phyloP scores from a whole-genome alignment of 768 basidiomycete genomes.

The Pisolithus sp. region DNA sequence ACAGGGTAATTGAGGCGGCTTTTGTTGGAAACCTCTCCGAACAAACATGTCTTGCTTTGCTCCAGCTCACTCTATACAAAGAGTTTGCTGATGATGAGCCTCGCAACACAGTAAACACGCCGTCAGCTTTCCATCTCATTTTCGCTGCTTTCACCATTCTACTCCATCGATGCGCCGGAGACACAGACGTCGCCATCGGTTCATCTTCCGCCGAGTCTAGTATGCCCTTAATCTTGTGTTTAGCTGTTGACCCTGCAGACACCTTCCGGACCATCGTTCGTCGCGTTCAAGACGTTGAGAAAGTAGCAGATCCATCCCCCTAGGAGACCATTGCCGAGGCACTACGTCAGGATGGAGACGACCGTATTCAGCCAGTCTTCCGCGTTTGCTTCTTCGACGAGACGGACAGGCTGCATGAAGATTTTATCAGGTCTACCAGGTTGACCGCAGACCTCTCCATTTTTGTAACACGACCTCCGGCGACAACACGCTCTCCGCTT shows the following conservation, averaged over 20 bases:
- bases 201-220: constrained; percentile 72
- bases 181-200: constrained; percentile 88
- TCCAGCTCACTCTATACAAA: constrained; percentile 73
- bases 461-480: constrained; percentile 71
- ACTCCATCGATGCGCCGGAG: constrained; percentile 91
- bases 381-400: constrained; percentile 96
- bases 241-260: constrained; percentile 78
- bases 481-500: constrained; percentile 62
- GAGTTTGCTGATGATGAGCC: constrained; percentile 47
- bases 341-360: constrained; percentile 60
- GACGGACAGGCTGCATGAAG: constrained; percentile 65
- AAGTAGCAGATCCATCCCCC: constrained; percentile 75
- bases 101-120: constrained; percentile 33
- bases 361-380: constrained; percentile 61
- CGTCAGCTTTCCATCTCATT: constrained; percentile 87
- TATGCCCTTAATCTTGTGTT: constrained; percentile 77
- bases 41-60: constrained; percentile 67
- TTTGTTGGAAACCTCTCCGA: constrained; percentile 67
- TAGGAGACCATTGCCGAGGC: constrained; percentile 71
- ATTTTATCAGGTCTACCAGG: constrained; percentile 73
- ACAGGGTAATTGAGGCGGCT: constrained; percentile 80
- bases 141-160: constrained; percentile 86
- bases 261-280: constrained; percentile 85
- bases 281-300: constrained; percentile 78
- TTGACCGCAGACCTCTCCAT: constrained; percentile 87